Base-by-base conservation (phyloP, 2,329 filamentous ascomycete species). In the Amauroascus verrucosus region DNA sequence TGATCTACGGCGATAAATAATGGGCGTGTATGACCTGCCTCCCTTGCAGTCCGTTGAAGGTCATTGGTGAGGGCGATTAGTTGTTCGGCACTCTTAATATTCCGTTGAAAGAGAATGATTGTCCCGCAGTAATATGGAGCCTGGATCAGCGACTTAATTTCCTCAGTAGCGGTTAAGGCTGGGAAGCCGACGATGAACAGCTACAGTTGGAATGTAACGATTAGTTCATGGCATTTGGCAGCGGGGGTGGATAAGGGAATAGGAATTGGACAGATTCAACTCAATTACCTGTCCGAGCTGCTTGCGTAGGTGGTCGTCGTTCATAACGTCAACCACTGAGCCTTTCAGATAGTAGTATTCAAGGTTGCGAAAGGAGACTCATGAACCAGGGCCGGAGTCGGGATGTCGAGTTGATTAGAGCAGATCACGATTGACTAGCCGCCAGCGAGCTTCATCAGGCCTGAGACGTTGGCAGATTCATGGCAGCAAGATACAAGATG, bases 1-100 rank as follows among this genome's bases (percentile, higher is more conserved):
- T 74, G 71, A 47, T 74, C 72, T 33, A 72, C 70, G 3, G 67
- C 69, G 30, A 75, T 74, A 48, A 75, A 68, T 0, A 75, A 60
- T 48, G 66, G 69, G 51, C 68, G 64, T 33, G 65, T 41, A 56
- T 75, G 67, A 5, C 70, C 69, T 16, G 70, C 66, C 20, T 61
- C 45, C 54, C 61, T 67, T 20, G 72, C 70, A 50, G 69, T 66
- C 32, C 65, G 58, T 61, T 74, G 72, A 1, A 74, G 64, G 16
- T 51, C 53, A 28, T 53, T 54, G 11, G 51, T 53, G 22, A 58
- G 54, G 26, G 32, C 22, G 16, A 56, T 55, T 14, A 74, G 63
- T 55, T 75, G 71, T 2, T 58, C 56, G 2, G 65, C 67, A 60
- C 61, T 65, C 18, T 62, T 56, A n/a, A 73, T 62, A 57, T 75